Percentiles rank a stretch among this genome's conserved stretches.
These are phyloP conservation scores for Fusarium penzigii DNA, from an alignment of 2,329 filamentous ascomycete species.

Conservation along the genomic window DNA sequence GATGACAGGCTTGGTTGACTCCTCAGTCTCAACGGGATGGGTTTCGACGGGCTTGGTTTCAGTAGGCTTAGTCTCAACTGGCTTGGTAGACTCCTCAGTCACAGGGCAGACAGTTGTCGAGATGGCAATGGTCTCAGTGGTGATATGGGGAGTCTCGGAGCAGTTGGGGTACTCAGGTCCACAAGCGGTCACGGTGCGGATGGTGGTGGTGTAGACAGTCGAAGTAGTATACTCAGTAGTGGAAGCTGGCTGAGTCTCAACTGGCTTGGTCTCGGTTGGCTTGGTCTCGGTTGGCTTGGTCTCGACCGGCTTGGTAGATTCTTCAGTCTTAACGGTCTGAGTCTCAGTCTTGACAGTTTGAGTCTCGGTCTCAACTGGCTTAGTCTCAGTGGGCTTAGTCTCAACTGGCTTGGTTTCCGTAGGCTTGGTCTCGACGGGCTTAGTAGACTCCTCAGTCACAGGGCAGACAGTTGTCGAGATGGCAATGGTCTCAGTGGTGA, in stretches of 20 bases:
- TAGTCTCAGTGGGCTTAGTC: background rate
- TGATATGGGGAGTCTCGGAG: background rate
- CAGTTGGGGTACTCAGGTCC: constrained; percentile 3
- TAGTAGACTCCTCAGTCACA: constrained; percentile 16
- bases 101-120: constrained; percentile 22
- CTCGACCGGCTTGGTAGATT: background rate
- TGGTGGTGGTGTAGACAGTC: constrained; percentile 18
- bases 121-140: background rate
- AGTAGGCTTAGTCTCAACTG: background rate
- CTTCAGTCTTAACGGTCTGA: background rate
- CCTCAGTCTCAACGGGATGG: background rate
- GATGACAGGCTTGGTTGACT: background rate
- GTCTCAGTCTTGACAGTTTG: too few species aligned
- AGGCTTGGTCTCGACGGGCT: background rate
- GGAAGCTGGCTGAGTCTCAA: background rate
- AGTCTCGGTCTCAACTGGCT: too few species aligned
- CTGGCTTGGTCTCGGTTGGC: constrained; percentile 8
- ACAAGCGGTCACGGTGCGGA: constrained; percentile 16
- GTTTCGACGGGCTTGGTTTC: too few species aligned
- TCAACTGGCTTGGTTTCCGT: background rate
- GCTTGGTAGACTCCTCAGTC: constrained; percentile 16
- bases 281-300: background rate
- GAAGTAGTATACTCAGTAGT: constrained; percentile 2
- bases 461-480: constrained; percentile 25
- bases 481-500: constrained; percentile 27